Evolutionary conservation across 2,329 filamentous ascomycete species (phyloP), one percentile per base, ranked within the genome.

Genomic region (Zymoseptoria ardabiliae): DNA sequence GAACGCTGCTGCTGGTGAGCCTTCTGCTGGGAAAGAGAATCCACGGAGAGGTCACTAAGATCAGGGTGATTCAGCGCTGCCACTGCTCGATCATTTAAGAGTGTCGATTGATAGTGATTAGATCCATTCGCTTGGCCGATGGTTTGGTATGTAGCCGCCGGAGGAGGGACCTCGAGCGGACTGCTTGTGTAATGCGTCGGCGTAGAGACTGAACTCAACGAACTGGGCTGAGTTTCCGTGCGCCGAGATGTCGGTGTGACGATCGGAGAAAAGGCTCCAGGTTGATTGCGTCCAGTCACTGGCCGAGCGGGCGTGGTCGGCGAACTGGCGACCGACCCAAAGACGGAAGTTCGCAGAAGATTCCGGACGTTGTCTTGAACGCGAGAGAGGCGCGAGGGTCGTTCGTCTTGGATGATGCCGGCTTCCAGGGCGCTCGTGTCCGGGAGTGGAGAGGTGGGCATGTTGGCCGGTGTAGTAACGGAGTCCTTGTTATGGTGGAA

Each of bases 341-440:
- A 65, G 23, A 71, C 61, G 19, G 70, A 72, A 50, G 62, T 61
- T 22, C 70, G 63, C 3, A 73, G 64, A 20, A 72, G 67, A 54
- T 71, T 66, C 53, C 71, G 65, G 45, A 73, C 70, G 60, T 70
- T 71, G 58, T 71, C 69, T 58, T 72, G 69, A 1, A 73, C 69
- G 52, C 67, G 68, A 20, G 64, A 64, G 8, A 65, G 56, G 35
- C 65, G 66, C 30, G 70, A 62, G 23, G 68, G 67, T 50, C 53
- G 54, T 17, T 64, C 58, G 58, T 73, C 69, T 57, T 70, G 69
- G 56, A 73, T 50, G 21, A 73, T 68, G n/a, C 71, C 71, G 41
- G 70, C 66, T 61, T 73, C 70, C 19, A 73, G 57, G 17, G 66
- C 65, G 54, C 68, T 68, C 35, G 69, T 67, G 58, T 71, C 68